Conservation (phyloP, 352 stramenopile species). For the Ochromonadaceae sp. region DNA sequence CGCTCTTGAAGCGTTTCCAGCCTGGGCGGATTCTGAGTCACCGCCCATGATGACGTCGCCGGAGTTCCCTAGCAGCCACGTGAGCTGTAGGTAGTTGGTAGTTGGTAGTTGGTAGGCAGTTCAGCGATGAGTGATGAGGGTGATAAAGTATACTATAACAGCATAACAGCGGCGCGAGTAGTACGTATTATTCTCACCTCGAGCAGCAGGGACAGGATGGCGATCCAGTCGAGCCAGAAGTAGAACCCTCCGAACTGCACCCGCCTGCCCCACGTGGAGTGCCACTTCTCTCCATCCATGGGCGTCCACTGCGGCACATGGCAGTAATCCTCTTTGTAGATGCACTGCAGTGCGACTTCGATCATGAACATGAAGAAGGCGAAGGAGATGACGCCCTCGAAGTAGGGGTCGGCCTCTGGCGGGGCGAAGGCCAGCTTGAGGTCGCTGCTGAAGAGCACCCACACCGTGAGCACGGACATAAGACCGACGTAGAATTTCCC, state of each 20-base stretch:
- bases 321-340: slow-evolving; percentile 34
- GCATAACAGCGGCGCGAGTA: slow-evolving; percentile 34
- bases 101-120: too few species aligned
- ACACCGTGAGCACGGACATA: slow-evolving; percentile 74
- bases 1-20: slow-evolving; percentile 56
- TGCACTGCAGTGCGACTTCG: slow-evolving; percentile 55
- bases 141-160: slow-evolving; percentile 48
- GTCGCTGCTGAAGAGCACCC: slow-evolving; percentile 75
- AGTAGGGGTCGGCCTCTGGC: slow-evolving; percentile 52
- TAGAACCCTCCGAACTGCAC: slow-evolving; percentile 67
- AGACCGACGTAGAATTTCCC: slow-evolving; percentile 40
- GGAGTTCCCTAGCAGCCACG: too few species aligned
- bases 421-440: slow-evolving; percentile 54
- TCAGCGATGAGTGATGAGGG: slow-evolving; percentile 22
- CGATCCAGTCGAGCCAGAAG: slow-evolving; percentile 85
- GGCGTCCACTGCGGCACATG: slow-evolving; percentile 19
- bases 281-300: background rate
- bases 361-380: slow-evolving; percentile 62
- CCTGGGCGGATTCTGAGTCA: slow-evolving; percentile 44
- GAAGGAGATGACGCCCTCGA: slow-evolving; percentile 60
- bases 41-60: slow-evolving; percentile 4
- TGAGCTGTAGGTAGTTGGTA: too few species aligned
- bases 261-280: slow-evolving; percentile 33
- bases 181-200: slow-evolving; percentile 54
- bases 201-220: slow-evolving; percentile 72